phyloP scores from a whole-genome alignment of 768 basidiomycete genomes.

The Kwoniella mangroviensis region DNA sequence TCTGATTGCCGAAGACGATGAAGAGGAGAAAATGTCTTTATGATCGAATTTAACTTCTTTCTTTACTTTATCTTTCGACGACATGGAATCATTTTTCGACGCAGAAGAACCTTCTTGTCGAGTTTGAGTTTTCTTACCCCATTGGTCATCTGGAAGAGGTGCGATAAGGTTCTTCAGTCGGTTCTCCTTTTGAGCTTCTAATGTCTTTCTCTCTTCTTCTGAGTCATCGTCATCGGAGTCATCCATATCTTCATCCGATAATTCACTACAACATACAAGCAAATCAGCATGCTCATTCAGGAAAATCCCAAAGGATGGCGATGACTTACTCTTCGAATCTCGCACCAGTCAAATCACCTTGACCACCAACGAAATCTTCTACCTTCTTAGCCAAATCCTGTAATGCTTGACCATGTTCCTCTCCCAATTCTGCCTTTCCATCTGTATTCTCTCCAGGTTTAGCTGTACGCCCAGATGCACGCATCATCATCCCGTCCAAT shows the following conservation, averaged over 20 bases:
- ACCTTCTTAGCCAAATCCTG: conserved; percentile 82
- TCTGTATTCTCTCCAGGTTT: conserved; percentile 3
- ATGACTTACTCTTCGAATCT: conserved; percentile 80
- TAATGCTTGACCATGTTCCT: conserved; percentile 71
- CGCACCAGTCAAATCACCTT: conserved; percentile 88
- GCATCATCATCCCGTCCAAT: conserved; percentile 72
- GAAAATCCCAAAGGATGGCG: no score
- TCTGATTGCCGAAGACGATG: conserved; percentile 60
- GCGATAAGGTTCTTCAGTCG: conserved; percentile 83
- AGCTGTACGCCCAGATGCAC: conserved; percentile 62
- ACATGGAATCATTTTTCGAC: not conserved
- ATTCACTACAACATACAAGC: conserved; percentile 62
- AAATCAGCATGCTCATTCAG: not conserved
- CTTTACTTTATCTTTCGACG: not conserved
- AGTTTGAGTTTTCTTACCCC: conserved; percentile 65
- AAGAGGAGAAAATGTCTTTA: not conserved
- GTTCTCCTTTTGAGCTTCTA: conserved; percentile 62
- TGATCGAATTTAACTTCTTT: conserved; percentile 13
- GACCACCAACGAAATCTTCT: conserved; percentile 83
- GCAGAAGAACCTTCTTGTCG: conserved; percentile 6
- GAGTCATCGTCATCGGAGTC: conserved; percentile 63
- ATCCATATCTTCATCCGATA: conserved; percentile 67
- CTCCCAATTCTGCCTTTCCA: conserved; percentile 64
- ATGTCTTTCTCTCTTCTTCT: conserved; percentile 57
- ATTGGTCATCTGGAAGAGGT: conserved; percentile 76